Evolutionary conservation across 176 grass and related monocot genomes (phyloP).

Genomic region (Zoysia pacifica): DNA sequence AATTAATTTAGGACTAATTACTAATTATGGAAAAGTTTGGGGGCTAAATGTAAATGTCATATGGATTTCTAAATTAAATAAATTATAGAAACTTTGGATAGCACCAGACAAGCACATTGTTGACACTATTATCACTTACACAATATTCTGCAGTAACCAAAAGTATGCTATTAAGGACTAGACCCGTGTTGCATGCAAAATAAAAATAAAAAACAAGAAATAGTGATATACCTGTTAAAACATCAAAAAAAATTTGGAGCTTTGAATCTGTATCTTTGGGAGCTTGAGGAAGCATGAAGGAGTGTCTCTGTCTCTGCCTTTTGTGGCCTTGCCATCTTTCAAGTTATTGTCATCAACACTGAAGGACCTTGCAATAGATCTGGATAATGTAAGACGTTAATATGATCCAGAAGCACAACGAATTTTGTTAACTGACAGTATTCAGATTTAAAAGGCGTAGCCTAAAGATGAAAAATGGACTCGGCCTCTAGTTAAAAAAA

Average conservation of each 20-base stretch:
- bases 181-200: slow-evolving; percentile 11
- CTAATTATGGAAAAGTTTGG: no score
- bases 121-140: slow-evolving; percentile 80
- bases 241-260: slow-evolving; percentile 82
- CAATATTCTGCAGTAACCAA: slow-evolving; percentile 72
- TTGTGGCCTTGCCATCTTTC: slow-evolving; percentile 75
- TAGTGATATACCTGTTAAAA: no score
- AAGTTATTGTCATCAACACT: slow-evolving; percentile 62
- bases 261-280: slow-evolving; percentile 70
- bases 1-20: no score
- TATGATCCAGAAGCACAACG: slow-evolving; percentile 21
- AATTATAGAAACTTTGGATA: slow-evolving; percentile 48
- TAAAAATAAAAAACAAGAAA: slow-evolving; percentile 8
- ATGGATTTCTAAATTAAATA: no score
- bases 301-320: slow-evolving; percentile 56
- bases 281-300: slow-evolving; percentile 39
- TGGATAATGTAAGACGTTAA: slow-evolving; percentile 37
- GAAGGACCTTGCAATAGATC: slow-evolving; percentile 54
- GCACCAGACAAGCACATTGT: slow-evolving; percentile 59
- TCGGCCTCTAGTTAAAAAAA: no score
- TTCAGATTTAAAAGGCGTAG: no score
- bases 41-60: no score
- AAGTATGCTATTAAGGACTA: slow-evolving; percentile 21
- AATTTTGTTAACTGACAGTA: slow-evolving; percentile 23
- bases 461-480: no score